These are phyloP conservation scores for Stephanodiscus minutulus DNA, from an alignment of 108 stramenopile species.

Conservation along the genomic window DNA sequence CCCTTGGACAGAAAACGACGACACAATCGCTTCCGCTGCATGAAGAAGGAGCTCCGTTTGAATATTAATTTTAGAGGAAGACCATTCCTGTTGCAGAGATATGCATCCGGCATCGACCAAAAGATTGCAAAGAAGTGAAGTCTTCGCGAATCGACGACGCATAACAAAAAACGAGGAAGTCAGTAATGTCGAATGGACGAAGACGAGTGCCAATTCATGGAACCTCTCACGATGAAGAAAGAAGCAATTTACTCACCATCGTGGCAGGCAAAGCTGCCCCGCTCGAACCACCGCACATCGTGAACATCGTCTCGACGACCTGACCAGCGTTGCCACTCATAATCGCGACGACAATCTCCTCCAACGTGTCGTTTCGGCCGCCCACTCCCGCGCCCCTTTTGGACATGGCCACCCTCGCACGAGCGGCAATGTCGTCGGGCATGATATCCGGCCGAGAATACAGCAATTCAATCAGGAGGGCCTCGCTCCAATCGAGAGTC, in stretches of 20 bases:
- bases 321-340: conserved; percentile 73
- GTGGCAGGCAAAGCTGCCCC: conserved; percentile 82
- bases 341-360: conserved; percentile 61
- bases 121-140: conserved; percentile 66
- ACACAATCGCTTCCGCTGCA: conserved; percentile 73
- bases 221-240: conserved; percentile 1
- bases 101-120: conserved; percentile 62
- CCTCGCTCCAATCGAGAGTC: conserved; percentile 58
- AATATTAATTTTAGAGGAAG: conserved; percentile 20
- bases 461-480: conserved; percentile 67
- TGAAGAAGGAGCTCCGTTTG: conserved; percentile 64
- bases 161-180: conserved; percentile 2
- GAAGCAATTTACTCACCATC: conserved; percentile 53
- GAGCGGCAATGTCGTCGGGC: conserved; percentile 58
- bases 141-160: conserved; percentile 31
- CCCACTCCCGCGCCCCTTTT: conserved; percentile 14
- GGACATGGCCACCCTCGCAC: conserved; percentile 58
- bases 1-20: conserved; percentile 64
- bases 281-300: conserved; percentile 67
- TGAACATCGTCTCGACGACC: conserved; percentile 55
- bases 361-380: conserved; percentile 3
- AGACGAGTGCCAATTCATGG: not conserved
- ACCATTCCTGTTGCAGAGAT: conserved; percentile 12
- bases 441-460: conserved; percentile 64
- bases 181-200: not conserved